Evolutionary conservation across 495 filamentous ascomycete species (phyloP).

Genomic region (Emericellopsis terricola): DNA sequence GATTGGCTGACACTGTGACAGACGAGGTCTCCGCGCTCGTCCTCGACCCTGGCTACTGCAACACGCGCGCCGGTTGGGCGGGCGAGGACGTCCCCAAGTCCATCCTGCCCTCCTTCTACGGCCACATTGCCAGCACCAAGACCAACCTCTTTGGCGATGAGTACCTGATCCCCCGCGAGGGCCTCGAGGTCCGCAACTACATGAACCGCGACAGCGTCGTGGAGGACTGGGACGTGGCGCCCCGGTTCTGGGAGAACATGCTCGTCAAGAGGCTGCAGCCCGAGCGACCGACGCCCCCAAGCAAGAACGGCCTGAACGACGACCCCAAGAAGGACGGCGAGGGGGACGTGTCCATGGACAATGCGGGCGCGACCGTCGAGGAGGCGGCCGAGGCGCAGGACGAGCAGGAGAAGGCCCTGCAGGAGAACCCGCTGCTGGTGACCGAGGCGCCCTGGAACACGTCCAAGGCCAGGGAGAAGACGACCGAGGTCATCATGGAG

Average conservation of each 20-base stretch:
- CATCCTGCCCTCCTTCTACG: constrained; percentile 73
- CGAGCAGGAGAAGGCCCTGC: constrained; percentile 56
- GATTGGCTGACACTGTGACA: constrained; percentile 11
- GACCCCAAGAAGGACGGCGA: constrained; percentile 39
- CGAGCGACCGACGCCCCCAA: constrained; percentile 46
- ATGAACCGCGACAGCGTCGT: constrained; percentile 81
- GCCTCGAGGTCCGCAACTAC: constrained; percentile 72
- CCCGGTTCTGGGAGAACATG: constrained; percentile 63
- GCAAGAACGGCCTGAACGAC: constrained; percentile 51
- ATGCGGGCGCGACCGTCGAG: constrained; percentile 20
- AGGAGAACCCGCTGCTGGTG: constrained; percentile 83
- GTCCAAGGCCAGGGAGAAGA: constrained; percentile 71
- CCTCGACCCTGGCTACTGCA: constrained; percentile 83
- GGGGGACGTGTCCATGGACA: constrained; percentile 40
- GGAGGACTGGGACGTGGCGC: constrained; percentile 89
- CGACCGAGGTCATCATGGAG: constrained; percentile 90
- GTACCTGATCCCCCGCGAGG: constrained; percentile 52
- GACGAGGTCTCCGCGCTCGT: constrained; percentile 96
- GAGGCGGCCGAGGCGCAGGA: constrained; percentile 36
- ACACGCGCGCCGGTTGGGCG: constrained; percentile 84
- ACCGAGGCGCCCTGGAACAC: constrained; percentile 89
- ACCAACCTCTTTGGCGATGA: constrained; percentile 73
- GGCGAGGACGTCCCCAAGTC: constrained; percentile 96
- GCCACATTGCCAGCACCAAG: constrained; percentile 26
- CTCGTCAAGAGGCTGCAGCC: constrained; percentile 60